phyloP scores from a whole-genome alignment of 2,329 filamentous ascomycete genomes.

The Penicillium sumatraense region DNA sequence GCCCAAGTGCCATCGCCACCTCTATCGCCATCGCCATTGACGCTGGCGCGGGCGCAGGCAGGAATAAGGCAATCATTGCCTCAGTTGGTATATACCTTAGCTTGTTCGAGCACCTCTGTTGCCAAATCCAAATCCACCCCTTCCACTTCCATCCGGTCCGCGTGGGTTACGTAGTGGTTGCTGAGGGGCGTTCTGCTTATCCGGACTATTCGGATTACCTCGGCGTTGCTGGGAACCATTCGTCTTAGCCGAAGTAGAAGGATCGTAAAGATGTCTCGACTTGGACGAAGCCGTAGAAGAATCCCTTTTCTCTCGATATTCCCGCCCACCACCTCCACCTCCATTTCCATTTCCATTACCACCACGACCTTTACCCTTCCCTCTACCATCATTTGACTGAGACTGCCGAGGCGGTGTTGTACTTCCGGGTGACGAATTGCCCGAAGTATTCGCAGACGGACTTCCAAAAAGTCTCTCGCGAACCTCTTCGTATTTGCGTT shows the following conservation, averaged over 20 bases:
- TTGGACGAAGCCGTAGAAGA: constrained; percentile 42
- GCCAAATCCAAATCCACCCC: constrained; percentile 78
- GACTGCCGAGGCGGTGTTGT: constrained; percentile 61
- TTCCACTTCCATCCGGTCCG: constrained; percentile 76
- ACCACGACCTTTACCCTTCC: constrained; percentile 56
- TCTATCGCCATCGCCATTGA: neutral
- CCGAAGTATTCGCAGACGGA: constrained; percentile 48
- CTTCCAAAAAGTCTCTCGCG: constrained; percentile 85
- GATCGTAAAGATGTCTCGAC: constrained; percentile 73
- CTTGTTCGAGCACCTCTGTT: constrained; percentile 61
- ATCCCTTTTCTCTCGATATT: constrained; percentile 46
- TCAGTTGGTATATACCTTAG: constrained; percentile 31
- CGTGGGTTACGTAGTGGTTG: constrained; percentile 74
- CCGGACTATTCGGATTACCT: constrained; percentile 45
- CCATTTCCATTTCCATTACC: constrained; percentile 49
- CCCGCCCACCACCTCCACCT: constrained; percentile 40
- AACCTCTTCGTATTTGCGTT: constrained; percentile 85
- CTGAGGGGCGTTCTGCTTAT: constrained; percentile 42
- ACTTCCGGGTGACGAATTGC: constrained; percentile 65
- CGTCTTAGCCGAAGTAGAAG: constrained; percentile 69
- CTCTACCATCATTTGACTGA: constrained; percentile 39
- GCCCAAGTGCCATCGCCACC: no score
- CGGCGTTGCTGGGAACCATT: constrained; percentile 55
- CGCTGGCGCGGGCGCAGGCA: neutral
- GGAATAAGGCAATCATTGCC: constrained; percentile 2